phyloP scores from a whole-genome alignment of 805 yeast species.

The Barnettozyma botsteinii region DNA sequence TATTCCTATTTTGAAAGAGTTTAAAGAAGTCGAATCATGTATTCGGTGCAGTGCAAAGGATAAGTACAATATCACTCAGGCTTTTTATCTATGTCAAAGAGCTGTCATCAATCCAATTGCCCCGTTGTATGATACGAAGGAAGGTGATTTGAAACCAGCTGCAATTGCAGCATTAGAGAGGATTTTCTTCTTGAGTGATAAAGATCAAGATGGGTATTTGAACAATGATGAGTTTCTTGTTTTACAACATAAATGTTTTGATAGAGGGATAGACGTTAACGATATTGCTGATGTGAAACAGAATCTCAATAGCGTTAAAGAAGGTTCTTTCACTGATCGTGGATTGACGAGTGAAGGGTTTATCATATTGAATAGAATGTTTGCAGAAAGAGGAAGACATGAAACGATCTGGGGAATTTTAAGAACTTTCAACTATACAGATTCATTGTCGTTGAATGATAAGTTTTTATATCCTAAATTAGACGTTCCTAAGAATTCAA shows the following conservation, averaged over 20 bases:
- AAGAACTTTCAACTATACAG: constrained; percentile 84
- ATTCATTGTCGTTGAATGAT: constrained; percentile 80
- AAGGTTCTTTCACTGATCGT: constrained; percentile 30
- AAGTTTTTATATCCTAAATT: constrained; percentile 71
- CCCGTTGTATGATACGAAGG: constrained; percentile 89
- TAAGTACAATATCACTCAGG: constrained; percentile 83
- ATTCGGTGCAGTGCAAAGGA: constrained; percentile 81
- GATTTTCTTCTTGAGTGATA: constrained; percentile 79
- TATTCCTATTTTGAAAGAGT: constrained; percentile 79
- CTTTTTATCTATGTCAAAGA: constrained; percentile 87
- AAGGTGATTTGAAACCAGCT: constrained; percentile 71
- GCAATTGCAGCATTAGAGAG: constrained; percentile 73
- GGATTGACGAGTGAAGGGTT: constrained; percentile 78
- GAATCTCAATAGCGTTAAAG: constrained; percentile 27
- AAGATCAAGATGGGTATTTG: constrained; percentile 83
- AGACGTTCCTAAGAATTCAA: constrained; percentile 66
- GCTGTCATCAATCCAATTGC: constrained; percentile 91
- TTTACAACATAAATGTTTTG: constrained; percentile 73
- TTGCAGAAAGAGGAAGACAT: constrained; percentile 88
- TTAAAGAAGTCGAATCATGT: constrained; percentile 91
- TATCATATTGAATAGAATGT: constrained; percentile 66
- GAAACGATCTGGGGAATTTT: constrained; percentile 97
- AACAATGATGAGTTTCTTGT: constrained; percentile 63
- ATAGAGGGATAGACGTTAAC: constrained; percentile 45
- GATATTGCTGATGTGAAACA: constrained; percentile 42